Evolutionary conservation across 768 basidiomycete species (phyloP).

Genomic region (Lyophyllum semitale): DNA sequence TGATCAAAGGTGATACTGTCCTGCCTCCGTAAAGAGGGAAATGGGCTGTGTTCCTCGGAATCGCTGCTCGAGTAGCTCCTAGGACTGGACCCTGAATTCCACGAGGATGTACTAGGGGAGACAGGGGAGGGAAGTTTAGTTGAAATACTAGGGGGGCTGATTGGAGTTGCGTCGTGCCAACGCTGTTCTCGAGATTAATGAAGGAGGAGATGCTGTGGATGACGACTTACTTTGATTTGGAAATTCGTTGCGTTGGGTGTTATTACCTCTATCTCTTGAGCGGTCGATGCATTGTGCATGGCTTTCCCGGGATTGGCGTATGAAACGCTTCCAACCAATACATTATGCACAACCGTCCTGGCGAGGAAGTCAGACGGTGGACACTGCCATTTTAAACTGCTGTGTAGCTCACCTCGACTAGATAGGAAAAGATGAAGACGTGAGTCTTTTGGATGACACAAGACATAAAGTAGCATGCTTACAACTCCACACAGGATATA

Average conservation of each 20-base stretch:
- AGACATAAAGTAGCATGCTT: slow-evolving; percentile 29
- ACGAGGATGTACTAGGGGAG: slow-evolving; percentile 32
- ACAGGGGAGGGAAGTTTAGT: slow-evolving; percentile 28
- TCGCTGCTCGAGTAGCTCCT: slow-evolving; percentile 14
- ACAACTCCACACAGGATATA: slow-evolving; percentile 78
- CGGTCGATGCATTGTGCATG: slow-evolving; percentile 79
- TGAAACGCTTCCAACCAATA: slow-evolving; percentile 76
- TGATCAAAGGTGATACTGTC: slow-evolving; percentile 54
- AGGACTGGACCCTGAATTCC: slow-evolving; percentile 21
- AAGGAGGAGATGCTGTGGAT: slow-evolving; percentile 3
- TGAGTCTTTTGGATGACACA: slow-evolving; percentile 1
- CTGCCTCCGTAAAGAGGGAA: slow-evolving; percentile 20
- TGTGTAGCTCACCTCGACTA: slow-evolving; percentile 17
- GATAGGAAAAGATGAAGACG: slow-evolving; percentile 2
- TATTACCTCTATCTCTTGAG: slow-evolving; percentile 78
- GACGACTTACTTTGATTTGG: slow-evolving; percentile 48
- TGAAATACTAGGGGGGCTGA: slow-evolving; percentile 51
- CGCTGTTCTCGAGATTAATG: slow-evolving; percentile 39
- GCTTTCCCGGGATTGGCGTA: slow-evolving; percentile 78
- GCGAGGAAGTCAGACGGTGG: slow-evolving; percentile 6
- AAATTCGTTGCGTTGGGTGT: slow-evolving; percentile 58
- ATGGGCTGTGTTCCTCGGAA: slow-evolving; percentile 17
- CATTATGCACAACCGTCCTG: slow-evolving; percentile 74
- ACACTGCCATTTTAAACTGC: background rate
- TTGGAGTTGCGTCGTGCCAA: slow-evolving; percentile 70